Base-by-base conservation (phyloP, 2,329 filamentous ascomycete genomes). In the Scedosporium apiospermum region DNA sequence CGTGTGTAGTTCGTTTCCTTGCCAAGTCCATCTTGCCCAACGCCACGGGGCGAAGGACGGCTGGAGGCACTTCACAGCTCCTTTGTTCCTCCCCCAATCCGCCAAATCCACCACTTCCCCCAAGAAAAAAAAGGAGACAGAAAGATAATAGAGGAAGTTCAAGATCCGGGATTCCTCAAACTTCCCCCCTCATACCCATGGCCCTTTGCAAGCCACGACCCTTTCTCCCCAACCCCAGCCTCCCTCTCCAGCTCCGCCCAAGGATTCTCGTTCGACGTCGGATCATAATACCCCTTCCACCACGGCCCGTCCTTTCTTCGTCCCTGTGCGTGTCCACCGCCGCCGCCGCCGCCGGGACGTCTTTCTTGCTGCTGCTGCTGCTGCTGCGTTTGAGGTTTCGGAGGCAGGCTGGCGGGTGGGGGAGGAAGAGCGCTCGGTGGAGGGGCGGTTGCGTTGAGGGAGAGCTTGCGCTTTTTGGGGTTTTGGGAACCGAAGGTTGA, bases 261-360 rank as follows among this genome's bases (percentile, higher is more conserved):
- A 0, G 89, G 89, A 70, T 93, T 90, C 70, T 87, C 80, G 67
- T 90, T 84, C 65, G 87, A 89, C 63, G 78, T 81, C 0, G 83
- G 82, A 64, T 90, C 82, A 71, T 91, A 92, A 71, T 89, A 90
- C 42, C 80, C 85, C 46, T 80, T 75, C 72, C 87, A 89, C 77
- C 88, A 90, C 63, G 63, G 23, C 65, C 60, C 42, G 60, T 53
- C 30, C 63, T 62, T 60, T 61, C 27, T 64, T 63, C 4, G 62
- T 53, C 21, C 4, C 23, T 46, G 34, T 7, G 18, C 59, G 59
- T 18, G 21, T 21, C 57, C 63, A 59, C 23, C 21, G 27, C 51
- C 3, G 23, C 23, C 23, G 3, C 26, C 12, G 23, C n/a, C 16
- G 63, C 66, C 57, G 64, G 62, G 49, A 65, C 65, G 38, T 46